Conservation (phyloP, 1,284 basidiomycete species). For the Paramarasmius palmivorus region DNA sequence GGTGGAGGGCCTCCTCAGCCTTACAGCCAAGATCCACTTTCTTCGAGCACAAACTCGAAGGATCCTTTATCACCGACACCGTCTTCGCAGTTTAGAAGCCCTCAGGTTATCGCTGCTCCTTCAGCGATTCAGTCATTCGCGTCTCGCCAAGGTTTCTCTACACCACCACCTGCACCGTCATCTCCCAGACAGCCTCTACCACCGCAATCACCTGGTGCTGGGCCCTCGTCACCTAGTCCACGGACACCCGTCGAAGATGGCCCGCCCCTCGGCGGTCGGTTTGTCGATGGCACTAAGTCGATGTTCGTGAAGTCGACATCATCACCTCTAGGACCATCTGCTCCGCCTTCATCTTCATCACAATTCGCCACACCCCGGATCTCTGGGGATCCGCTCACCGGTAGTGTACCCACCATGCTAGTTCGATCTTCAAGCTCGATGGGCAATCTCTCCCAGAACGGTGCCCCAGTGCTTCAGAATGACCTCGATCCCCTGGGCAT, state of each 20-base stretch:
- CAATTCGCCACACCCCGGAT: conserved; percentile 21
- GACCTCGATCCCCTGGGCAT: conserved; percentile 65
- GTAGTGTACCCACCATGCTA: conserved; percentile 8
- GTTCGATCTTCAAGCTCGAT: conserved; percentile 11
- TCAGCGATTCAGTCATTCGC: conserved; percentile 21
- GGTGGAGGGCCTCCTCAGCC: not conserved
- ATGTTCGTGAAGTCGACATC: conserved; percentile 62
- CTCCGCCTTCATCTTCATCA: conserved; percentile 26
- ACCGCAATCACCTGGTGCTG: conserved; percentile 53
- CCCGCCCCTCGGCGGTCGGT: conserved; percentile 62
- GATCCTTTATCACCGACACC: conserved; percentile 2
- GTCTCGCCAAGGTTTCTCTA: conserved; percentile 22
- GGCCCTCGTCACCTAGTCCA: conserved; percentile 41
- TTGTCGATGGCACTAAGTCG: conserved; percentile 72
- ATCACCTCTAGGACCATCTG: conserved; percentile 32
- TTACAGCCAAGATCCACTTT: conserved; percentile 3
- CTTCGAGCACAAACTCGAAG: not conserved
- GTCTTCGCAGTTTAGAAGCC: conserved; percentile 8
- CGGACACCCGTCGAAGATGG: conserved; percentile 27
- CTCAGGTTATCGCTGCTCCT: conserved; percentile 23
- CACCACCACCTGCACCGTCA: conserved; percentile 17
- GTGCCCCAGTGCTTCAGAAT: conserved; percentile 26
- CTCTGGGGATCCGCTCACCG: conserved; percentile 12
- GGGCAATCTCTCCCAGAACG: conserved; percentile 22
- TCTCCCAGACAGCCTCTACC: conserved; percentile 23